phyloP scores from a whole-genome alignment of 2,329 filamentous ascomycete species.

The Microsporum ferrugineum region DNA sequence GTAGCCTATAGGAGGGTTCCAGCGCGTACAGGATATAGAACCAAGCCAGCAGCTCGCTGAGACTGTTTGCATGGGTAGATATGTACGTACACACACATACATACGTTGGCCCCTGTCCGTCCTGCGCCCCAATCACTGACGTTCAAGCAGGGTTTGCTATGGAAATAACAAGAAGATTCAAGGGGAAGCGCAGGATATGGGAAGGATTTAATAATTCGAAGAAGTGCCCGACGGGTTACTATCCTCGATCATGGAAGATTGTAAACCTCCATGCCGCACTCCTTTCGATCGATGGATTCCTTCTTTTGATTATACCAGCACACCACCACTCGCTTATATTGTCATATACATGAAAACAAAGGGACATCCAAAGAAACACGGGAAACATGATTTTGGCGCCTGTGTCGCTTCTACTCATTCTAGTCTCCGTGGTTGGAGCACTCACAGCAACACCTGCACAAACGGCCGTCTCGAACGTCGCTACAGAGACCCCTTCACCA shows the following conservation, averaged over 20 bases:
- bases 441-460: neutral
- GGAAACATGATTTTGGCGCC: neutral
- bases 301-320: neutral
- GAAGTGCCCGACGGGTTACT: neutral
- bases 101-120: neutral
- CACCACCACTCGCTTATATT: neutral
- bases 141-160: neutral
- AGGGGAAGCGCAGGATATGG: neutral
- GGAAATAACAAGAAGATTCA: neutral
- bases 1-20: too few relatives aligned
- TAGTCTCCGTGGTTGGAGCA: neutral
- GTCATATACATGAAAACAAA: neutral
- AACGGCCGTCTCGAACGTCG: neutral
- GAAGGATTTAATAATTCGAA: neutral
- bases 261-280: neutral
- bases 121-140: neutral
- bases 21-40: neutral
- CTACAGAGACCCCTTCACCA: neutral
- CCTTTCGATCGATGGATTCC: neutral
- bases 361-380: neutral
- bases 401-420: neutral
- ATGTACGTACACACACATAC: too few relatives aligned
- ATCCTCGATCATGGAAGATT: neutral
- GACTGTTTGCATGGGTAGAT: neutral
- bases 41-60: too few relatives aligned